These are phyloP conservation scores for Rhodotorula mucilaginosa DNA, from an alignment of 1,284 basidiomycete species.

Conservation along the genomic window DNA sequence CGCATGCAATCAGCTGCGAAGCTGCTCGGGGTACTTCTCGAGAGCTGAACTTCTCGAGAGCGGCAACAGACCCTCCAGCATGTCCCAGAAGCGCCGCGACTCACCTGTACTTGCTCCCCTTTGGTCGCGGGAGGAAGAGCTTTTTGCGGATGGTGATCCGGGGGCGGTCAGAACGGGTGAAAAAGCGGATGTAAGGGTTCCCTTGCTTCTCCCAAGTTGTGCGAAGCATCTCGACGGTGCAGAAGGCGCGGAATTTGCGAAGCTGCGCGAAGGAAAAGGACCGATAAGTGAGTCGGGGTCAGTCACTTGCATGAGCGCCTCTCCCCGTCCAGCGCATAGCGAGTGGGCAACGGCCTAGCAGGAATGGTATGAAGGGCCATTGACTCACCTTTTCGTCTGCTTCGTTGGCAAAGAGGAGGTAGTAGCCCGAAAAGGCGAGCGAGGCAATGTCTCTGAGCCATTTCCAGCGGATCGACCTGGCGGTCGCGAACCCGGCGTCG, in stretches of 20 bases:
- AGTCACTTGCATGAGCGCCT: background rate
- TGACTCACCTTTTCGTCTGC: conserved; percentile 80
- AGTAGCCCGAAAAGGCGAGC: conserved; percentile 64
- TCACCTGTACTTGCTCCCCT: conserved; percentile 62
- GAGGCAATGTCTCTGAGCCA: conserved; percentile 86
- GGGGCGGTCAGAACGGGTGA: conserved; percentile 61
- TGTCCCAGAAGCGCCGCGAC: background rate
- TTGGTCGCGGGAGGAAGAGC: conserved; percentile 76
- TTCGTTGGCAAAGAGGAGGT: conserved; percentile 88
- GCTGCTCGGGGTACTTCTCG: background rate
- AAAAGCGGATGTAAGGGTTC: conserved; percentile 79
- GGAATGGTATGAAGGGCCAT: background rate
- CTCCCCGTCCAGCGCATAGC: background rate
- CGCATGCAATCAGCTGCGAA: too few species aligned
- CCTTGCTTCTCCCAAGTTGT: conserved; percentile 91
- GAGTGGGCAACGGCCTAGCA: background rate
- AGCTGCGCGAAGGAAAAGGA: conserved; percentile 57
- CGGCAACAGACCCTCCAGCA: too few species aligned
- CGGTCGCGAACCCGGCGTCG: conserved; percentile 96
- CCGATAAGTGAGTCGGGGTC: background rate
- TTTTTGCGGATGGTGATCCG: conserved; percentile 67
- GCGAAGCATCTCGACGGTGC: conserved; percentile 92
- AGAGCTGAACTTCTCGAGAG: too few species aligned
- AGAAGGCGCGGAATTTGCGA: conserved; percentile 82
- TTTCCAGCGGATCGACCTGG: conserved; percentile 86